These are phyloP conservation scores for Pinus tabuliformis DNA, from an alignment of 75 land plant genomes.

Conservation along the genomic window DNA sequence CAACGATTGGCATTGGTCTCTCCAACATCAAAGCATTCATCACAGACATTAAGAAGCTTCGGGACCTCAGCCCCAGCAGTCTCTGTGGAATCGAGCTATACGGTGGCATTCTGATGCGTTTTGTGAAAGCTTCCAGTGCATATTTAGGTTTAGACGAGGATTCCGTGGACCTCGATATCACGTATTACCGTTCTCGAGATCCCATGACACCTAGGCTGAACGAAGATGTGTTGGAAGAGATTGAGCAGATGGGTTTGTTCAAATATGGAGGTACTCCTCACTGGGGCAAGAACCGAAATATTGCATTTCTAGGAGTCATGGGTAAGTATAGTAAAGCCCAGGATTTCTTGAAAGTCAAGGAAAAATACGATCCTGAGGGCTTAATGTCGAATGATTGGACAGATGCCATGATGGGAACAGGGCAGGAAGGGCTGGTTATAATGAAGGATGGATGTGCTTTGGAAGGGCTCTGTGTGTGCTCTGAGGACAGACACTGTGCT, in stretches of 20 bases:
- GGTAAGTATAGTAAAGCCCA: conserved; percentile 43
- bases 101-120: conserved; percentile 73
- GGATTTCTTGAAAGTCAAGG: conserved; percentile 44
- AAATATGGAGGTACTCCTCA: conserved; percentile 77
- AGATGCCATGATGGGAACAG: conserved; percentile 50
- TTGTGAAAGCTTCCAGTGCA: conserved; percentile 52
- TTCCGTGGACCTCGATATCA: conserved; percentile 52
- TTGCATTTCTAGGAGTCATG: conserved; percentile 37
- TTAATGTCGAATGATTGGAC: conserved; percentile 75
- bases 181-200: conserved; percentile 56
- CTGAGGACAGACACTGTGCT: conserved; percentile 69
- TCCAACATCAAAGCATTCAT: conserved; percentile 48
- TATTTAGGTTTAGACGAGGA: conserved; percentile 68
- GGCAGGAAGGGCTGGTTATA: conserved; percentile 18
- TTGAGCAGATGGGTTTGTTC: conserved; percentile 68
- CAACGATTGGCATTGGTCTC: conserved; percentile 37
- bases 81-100: conserved; percentile 61
- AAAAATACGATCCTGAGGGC: conserved; percentile 53
- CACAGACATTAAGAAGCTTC: conserved; percentile 49
- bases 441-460: conserved; percentile 64
- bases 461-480: conserved; percentile 81
- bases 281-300: conserved; percentile 80
- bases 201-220: conserved; percentile 47
- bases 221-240: conserved; percentile 69
- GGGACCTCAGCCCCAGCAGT: conserved; percentile 31